Conservation (phyloP, 306 rosid genomes). For the Fragaria nilgerrensis region DNA sequence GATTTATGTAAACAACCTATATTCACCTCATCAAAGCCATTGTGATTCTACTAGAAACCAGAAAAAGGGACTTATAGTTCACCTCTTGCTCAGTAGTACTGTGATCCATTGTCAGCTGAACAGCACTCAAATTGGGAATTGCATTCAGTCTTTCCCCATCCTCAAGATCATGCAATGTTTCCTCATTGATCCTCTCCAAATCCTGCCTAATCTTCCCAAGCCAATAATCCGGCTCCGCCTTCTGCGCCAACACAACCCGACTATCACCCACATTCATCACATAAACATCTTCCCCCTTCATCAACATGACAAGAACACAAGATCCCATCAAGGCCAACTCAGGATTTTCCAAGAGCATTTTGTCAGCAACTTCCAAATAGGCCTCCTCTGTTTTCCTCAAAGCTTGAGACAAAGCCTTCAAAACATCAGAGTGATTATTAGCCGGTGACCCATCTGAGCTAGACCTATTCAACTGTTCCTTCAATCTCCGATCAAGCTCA, state of each 20-base stretch:
- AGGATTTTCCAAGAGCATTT: conserved; percentile 80
- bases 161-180: conserved; percentile 87
- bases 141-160: conserved; percentile 47
- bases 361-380: conserved; percentile 76
- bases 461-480: conserved; percentile 64
- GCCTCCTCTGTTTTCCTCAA: conserved; percentile 86
- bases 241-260: conserved; percentile 83
- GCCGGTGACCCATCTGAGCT: conserved; percentile 28
- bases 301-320: conserved; percentile 92
- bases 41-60: background rate
- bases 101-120: conserved; percentile 90
- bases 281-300: conserved; percentile 96
- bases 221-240: conserved; percentile 95
- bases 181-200: conserved; percentile 92
- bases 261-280: conserved; percentile 97
- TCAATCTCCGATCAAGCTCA: conserved; percentile 80
- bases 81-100: conserved; percentile 82
- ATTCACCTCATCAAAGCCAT: background rate
- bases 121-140: conserved; percentile 54
- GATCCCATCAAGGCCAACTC: conserved; percentile 98
- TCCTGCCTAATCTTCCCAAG: conserved; percentile 78
- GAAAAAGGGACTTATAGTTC: background rate
- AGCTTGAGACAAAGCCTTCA: conserved; percentile 81
- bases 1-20: background rate
- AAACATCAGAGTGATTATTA: conserved; percentile 64